Percentiles rank a stretch among this genome's conserved stretches.
Conservation (phyloP, 805 yeast genomes). For the Kodamaea lidongshanica region DNA sequence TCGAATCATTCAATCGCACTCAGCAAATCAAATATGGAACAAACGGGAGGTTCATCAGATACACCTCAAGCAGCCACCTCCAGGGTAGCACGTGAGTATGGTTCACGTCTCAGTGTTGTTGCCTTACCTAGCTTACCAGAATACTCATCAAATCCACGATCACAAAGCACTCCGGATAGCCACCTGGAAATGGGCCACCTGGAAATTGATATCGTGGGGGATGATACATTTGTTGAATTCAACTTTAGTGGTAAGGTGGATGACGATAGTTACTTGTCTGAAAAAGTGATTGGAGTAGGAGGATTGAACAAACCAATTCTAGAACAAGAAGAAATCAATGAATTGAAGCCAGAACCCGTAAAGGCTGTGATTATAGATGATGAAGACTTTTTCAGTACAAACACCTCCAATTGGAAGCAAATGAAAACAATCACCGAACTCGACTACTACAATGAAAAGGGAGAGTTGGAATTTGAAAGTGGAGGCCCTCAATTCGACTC, state of each 20-base stretch:
- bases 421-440: slow-evolving; percentile 77
- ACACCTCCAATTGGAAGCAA: slow-evolving; percentile 66
- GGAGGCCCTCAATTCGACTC: slow-evolving; percentile 16
- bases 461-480: slow-evolving; percentile 47
- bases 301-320: slow-evolving; percentile 2
- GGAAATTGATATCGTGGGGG: slow-evolving; percentile 7
- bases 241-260: slow-evolving; percentile 16
- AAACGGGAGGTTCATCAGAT: too few species aligned
- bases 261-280: slow-evolving; percentile 3
- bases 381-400: slow-evolving; percentile 33
- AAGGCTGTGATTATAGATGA: slow-evolving; percentile 10
- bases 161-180: not conserved
- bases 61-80: too few species aligned
- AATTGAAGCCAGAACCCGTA: too few species aligned
- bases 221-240: slow-evolving; percentile 24
- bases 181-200: not conserved
- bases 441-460: slow-evolving; percentile 77
- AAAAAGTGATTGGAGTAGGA: slow-evolving; percentile 5
- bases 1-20: too few species aligned
- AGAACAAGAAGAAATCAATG: not conserved
- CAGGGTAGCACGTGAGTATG: too few species aligned
- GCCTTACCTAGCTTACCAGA: slow-evolving; percentile 20
- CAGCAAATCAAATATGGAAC: too few species aligned
- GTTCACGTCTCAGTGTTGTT: slow-evolving; percentile 16
- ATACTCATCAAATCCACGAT: slow-evolving; percentile 1